Base-by-base conservation (phyloP, 176 grass and related monocot genomes). In the Ensete glaucum region DNA sequence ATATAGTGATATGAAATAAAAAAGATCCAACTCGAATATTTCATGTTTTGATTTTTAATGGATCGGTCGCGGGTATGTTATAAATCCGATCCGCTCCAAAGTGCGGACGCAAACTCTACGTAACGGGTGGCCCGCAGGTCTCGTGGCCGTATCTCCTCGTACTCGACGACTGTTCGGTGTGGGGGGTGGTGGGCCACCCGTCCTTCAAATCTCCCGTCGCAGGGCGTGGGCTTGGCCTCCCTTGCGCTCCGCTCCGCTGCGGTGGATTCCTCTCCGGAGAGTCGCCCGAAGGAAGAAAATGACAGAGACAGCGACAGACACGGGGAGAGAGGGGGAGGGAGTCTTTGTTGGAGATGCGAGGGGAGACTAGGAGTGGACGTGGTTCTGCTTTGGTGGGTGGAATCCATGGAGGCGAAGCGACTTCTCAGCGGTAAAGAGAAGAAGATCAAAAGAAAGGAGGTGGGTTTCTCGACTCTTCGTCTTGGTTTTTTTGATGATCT, bases 401-500 rank as follows among this genome's bases (percentile, higher is more conserved):
- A 50, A 50, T 77, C 68, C 62, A 85, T 85, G 84, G 74, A 81
- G 57, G 7, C 71, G 17, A 78, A 52, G 50, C 67, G 74, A 59
- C 52, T 52, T 43, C 57, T 50, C 7, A 86, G 75, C 59, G 68
- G 79, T 27, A 86, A 82, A 68, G 84, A 79, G 62, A 86, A 86
- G 84, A 86, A 68, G 75, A 60, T 86, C 19, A 79, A 53, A 58
- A 76, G 84, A 49, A 86, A 86, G 73, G 79, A 86, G 84, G 66
- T 74, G 24, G 7, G 0, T 64, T 12, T 56, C 50, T 1, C 77
- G 24, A 57, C 21, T 23, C 12, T 19, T 14, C 50, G 5, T 71
- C 23, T 53, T 62, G 25, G 25, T 65, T 53, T 62, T 1, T 72
- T 53, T 66, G 3, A 9, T 67, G 79, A 13, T 54, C 60, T 75